Percentiles rank a stretch among this genome's conserved stretches.
These are phyloP conservation scores for Dactylis glomerata DNA, from an alignment of 176 grass and related monocot species.

Conservation along the genomic window DNA sequence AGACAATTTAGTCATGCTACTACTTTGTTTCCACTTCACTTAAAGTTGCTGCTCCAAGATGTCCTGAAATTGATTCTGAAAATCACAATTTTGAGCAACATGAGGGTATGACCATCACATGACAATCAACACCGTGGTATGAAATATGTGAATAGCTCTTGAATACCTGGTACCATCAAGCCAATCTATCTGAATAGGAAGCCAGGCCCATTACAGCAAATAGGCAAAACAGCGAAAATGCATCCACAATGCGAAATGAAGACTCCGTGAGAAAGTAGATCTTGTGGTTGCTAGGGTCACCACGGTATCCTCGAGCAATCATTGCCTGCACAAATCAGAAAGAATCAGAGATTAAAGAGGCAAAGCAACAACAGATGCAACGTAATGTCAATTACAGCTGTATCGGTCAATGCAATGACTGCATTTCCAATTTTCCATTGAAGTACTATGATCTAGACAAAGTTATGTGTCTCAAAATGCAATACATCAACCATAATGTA, in stretches of 20 bases:
- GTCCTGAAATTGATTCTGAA: not conserved
- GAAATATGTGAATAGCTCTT: constrained; percentile 19
- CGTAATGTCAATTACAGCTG: not conserved
- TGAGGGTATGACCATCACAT: not conserved
- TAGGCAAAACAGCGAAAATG: constrained; percentile 76
- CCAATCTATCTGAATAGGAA: constrained; percentile 62
- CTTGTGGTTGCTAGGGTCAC: constrained; percentile 66
- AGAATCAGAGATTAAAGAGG: constrained; percentile 3
- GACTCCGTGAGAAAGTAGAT: constrained; percentile 79
- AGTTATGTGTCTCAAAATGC: not conserved
- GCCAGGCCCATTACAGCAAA: constrained; percentile 55
- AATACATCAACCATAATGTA: not conserved
- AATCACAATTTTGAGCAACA: not conserved
- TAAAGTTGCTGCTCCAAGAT: not conserved
- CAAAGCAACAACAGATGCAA: not conserved
- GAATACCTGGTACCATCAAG: constrained; percentile 39
- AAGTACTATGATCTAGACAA: not conserved
- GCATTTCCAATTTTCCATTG: not conserved
- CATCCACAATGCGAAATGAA: constrained; percentile 68
- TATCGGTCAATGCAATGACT: not conserved
- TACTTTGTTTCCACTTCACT: not conserved
- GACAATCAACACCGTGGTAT: not conserved
- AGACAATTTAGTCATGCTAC: not conserved
- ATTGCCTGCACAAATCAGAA: constrained; percentile 60
- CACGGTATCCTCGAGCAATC: constrained; percentile 92